Conservation (phyloP, 352 stramenopile species). For the Pythium sukuiense region DNA sequence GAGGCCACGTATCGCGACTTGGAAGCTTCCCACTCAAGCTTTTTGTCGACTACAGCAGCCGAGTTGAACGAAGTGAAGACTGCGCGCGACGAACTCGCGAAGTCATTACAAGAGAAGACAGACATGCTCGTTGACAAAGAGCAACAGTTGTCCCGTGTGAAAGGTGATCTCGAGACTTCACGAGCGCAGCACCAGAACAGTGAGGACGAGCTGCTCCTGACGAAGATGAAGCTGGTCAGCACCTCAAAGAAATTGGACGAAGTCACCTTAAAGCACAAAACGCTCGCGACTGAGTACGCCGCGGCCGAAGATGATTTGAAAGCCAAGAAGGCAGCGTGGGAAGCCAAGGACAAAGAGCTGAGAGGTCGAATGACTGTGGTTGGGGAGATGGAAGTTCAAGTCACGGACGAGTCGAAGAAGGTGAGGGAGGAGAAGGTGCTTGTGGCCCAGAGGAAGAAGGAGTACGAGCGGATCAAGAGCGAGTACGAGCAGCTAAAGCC, state of each 20-base stretch:
- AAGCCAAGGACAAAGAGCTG: slow-evolving; percentile 23
- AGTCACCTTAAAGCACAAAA: not conserved
- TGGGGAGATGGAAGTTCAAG: slow-evolving; percentile 21
- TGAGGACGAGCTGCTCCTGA: slow-evolving; percentile 1
- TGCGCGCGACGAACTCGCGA: no score
- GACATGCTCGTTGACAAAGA: not conserved
- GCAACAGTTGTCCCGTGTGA: not conserved
- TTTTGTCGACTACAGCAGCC: no score
- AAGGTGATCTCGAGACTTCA: slow-evolving; percentile 7
- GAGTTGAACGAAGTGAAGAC: no score
- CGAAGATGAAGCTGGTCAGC: not conserved
- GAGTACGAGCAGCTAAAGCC: slow-evolving; percentile 21
- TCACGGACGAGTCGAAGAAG: slow-evolving; percentile 24
- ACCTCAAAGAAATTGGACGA: slow-evolving; percentile 6
- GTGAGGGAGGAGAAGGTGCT: slow-evolving; percentile 20
- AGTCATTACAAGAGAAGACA: not conserved
- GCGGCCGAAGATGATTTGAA: slow-evolving; percentile 11
- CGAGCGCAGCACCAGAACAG: not conserved
- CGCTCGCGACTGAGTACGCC: slow-evolving; percentile 6
- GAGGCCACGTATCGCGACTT: no score
- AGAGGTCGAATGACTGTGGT: slow-evolving; percentile 16
- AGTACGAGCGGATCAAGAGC: slow-evolving; percentile 23
- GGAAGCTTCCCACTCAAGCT: no score
- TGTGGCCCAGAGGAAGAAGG: slow-evolving; percentile 16
- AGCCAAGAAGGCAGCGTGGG: slow-evolving; percentile 15